Evolutionary conservation across 2,329 filamentous ascomycete genomes (phyloP).

Genomic region (Fonsecaea monophora): DNA sequence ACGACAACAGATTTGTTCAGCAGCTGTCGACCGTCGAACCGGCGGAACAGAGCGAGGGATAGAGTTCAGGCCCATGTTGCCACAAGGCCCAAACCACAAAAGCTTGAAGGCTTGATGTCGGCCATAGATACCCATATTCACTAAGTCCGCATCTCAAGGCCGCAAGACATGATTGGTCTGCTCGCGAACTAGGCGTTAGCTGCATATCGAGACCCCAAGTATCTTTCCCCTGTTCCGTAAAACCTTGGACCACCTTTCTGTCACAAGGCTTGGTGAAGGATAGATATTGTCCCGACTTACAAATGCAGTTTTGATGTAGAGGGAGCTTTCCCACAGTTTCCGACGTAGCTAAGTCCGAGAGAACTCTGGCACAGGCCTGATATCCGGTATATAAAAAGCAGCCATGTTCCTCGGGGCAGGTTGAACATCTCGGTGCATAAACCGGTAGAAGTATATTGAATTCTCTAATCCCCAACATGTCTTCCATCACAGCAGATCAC

Average conservation of each 20-base stretch:
- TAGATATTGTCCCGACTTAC: not conserved
- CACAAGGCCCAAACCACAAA: not conserved
- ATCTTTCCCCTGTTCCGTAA: not conserved
- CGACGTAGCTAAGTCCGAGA: constrained; percentile 17
- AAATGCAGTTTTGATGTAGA: not conserved
- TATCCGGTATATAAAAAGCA: not conserved
- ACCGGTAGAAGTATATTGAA: not conserved
- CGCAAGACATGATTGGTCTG: constrained; percentile 25
- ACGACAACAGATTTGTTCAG: not conserved
- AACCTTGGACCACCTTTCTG: not conserved
- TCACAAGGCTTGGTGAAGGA: not conserved
- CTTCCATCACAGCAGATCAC: constrained; percentile 15
- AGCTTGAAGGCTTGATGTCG: not conserved
- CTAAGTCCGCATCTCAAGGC: constrained; percentile 10
- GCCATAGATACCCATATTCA: not conserved
- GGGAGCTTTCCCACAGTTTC: not conserved
- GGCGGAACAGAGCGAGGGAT: not conserved
- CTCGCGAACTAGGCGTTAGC: constrained; percentile 34
- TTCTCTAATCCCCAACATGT: not conserved
- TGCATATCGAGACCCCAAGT: constrained; percentile 22
- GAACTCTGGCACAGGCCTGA: not conserved
- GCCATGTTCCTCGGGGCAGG: not conserved
- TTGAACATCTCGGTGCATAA: not conserved
- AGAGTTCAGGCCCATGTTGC: not conserved
- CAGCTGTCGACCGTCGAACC: not conserved